phyloP scores from a whole-genome alignment of 2,329 filamentous ascomycete species.

The Diaporthe batatas region DNA sequence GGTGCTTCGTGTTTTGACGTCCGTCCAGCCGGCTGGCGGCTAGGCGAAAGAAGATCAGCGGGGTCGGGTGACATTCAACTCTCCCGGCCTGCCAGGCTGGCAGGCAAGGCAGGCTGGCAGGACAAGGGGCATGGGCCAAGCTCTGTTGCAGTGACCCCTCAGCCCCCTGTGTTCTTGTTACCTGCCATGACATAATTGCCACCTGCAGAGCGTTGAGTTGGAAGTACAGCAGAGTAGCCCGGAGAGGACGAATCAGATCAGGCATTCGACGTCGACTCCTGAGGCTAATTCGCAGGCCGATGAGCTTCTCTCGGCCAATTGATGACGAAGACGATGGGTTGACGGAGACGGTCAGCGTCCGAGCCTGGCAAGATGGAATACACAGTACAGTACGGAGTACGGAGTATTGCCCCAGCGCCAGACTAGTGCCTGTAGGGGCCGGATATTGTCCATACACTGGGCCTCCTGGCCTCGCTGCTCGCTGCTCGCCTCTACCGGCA shows the following conservation, averaged over 20 bases:
- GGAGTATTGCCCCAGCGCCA: neutral
- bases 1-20: constrained; percentile 23
- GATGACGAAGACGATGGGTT: neutral
- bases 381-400: too few species aligned
- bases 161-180: neutral
- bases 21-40: constrained; percentile 20
- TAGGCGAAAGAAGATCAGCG: constrained; percentile 31
- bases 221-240: neutral
- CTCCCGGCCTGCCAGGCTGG: neutral
- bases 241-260: neutral
- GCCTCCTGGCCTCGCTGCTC: neutral
- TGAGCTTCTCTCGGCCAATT: neutral
- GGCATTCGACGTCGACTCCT: neutral
- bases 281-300: neutral
- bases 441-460: constrained; percentile 10
- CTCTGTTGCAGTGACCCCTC: constrained; percentile 2
- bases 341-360: neutral
- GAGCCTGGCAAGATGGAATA: constrained; percentile 3
- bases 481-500: constrained; percentile 17
- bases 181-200: constrained; percentile 30
- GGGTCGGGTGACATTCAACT: constrained; percentile 29
- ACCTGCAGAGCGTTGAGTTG: neutral
- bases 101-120: neutral
- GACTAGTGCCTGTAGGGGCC: constrained; percentile 1
- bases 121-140: constrained; percentile 24